Evolutionary conservation across 2,329 filamentous ascomycete genomes (phyloP).

Genomic region (Microsporum audouinii): DNA sequence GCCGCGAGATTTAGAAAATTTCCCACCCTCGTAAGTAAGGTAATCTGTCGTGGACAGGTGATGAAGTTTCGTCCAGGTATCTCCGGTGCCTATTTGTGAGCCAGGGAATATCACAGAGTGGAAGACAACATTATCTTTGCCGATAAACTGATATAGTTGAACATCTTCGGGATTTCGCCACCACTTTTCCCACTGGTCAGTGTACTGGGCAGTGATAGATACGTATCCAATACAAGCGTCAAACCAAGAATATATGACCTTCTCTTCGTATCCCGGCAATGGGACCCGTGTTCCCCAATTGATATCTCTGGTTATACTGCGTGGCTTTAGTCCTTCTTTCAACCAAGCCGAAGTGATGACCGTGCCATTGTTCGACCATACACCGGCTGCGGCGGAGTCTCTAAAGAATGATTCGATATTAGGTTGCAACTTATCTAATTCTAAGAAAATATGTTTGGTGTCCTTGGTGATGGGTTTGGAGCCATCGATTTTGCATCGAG

Average conservation of each 20-base stretch:
- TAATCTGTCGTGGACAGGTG: constrained; percentile 75
- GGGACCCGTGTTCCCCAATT: constrained; percentile 60
- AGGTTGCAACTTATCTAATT: constrained; percentile 69
- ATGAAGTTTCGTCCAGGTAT: constrained; percentile 73
- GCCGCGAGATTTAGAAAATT: constrained; percentile 74
- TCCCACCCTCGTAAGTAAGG: constrained; percentile 66
- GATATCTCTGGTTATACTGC: constrained; percentile 74
- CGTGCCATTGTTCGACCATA: constrained; percentile 35
- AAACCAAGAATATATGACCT: constrained; percentile 78
- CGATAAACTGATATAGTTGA: constrained; percentile 77
- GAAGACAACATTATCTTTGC: constrained; percentile 69
- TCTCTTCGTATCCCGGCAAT: constrained; percentile 48
- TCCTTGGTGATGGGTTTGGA: constrained; percentile 65
- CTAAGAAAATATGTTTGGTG: constrained; percentile 87
- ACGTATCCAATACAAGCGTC: constrained; percentile 78
- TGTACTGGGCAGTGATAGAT: constrained; percentile 75
- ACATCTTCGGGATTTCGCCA: constrained; percentile 75
- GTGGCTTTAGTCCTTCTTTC: constrained; percentile 62
- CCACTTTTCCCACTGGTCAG: constrained; percentile 74
- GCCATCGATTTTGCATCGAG: constrained; percentile 86
- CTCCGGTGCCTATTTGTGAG: constrained; percentile 65
- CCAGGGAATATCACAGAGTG: constrained; percentile 76
- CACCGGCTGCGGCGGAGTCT: constrained; percentile 59
- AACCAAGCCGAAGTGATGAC: constrained; percentile 38
- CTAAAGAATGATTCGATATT: constrained; percentile 67